A percentile compares a stretch with the other conserved stretches of the same genome.
These are phyloP conservation scores for Cystobasidiopsis lactophilus DNA, from an alignment of 768 basidiomycete genomes.

Conservation along the genomic window DNA sequence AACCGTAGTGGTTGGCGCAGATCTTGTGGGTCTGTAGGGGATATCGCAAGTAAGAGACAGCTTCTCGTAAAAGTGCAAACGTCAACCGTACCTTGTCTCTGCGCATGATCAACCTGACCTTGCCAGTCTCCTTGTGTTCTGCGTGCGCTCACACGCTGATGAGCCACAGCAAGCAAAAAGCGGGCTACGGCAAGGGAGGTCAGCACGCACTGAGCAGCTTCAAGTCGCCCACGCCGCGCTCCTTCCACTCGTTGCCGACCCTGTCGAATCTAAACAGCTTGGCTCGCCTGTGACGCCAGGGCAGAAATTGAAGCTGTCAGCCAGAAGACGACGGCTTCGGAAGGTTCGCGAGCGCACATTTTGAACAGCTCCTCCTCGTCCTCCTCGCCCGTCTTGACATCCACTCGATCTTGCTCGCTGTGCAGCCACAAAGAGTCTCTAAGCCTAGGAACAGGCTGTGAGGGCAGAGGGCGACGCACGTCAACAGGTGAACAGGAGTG, in stretches of 20 bases:
- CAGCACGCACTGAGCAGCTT: background rate
- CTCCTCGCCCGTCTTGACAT: constrained; percentile 85
- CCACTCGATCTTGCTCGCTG: constrained; percentile 30
- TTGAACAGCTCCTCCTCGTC: constrained; percentile 85
- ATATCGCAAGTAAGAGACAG: too few species aligned
- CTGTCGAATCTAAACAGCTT: constrained; percentile 90
- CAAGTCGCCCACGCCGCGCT: constrained; percentile 77
- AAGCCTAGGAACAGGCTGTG: too few species aligned
- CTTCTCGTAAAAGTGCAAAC: too few species aligned
- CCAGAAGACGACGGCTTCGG: background rate
- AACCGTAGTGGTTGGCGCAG: constrained; percentile 91
- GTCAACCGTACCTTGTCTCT: too few species aligned
- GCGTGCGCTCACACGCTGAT: background rate
- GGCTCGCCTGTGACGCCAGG: constrained; percentile 45
- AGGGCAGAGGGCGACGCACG: too few species aligned
- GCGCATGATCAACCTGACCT: constrained; percentile 91
- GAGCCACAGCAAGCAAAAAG: background rate
- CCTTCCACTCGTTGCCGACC: constrained; percentile 75
- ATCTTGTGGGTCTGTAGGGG: constrained; percentile 98
- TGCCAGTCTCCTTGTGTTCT: constrained; percentile 62
- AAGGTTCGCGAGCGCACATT: constrained; percentile 39
- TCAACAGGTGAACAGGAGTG: constrained; percentile 90
- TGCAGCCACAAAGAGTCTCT: background rate
- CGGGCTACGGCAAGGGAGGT: too few species aligned
- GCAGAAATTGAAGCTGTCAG: too few species aligned